Evolutionary conservation across 1,139 yeast genomes (phyloP).

Genomic region (Blastobotrys illinoisensis): DNA sequence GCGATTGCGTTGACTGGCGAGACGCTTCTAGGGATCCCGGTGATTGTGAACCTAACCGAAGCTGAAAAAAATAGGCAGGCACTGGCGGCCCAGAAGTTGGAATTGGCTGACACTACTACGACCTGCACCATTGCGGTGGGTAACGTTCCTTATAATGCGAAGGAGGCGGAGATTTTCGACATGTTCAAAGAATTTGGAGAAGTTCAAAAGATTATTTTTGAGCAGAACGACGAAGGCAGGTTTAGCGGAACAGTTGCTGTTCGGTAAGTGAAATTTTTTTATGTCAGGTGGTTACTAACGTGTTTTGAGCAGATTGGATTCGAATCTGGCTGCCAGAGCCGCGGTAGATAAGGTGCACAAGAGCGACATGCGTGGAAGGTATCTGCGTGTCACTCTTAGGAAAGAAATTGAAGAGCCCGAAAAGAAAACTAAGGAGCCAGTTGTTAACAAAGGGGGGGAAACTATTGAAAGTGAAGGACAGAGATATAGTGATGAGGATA

Average conservation of each 20-base stretch:
- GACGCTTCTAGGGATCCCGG: conserved; percentile 34
- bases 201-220: background rate
- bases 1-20: conserved; percentile 36
- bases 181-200: background rate
- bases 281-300: background rate
- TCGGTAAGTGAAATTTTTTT: background rate
- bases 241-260: background rate
- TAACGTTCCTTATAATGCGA: background rate
- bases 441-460: background rate
- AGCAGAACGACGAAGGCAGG: background rate
- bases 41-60: conserved; percentile 35
- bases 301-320: background rate
- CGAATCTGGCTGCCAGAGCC: background rate
- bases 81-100: conserved; percentile 9
- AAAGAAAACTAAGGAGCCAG: background rate
- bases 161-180: background rate
- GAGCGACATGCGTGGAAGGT: background rate
- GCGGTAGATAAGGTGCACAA: background rate
- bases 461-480: background rate
- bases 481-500: background rate
- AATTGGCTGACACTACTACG: background rate
- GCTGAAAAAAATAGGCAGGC: conserved; percentile 36
- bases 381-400: background rate
- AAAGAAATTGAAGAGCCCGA: background rate
- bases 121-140: background rate